Percentiles rank a stretch among this genome's conserved stretches.
These are phyloP conservation scores for Geopyxis carbonaria DNA, from an alignment of 495 filamentous ascomycete genomes.

Conservation along the genomic window DNA sequence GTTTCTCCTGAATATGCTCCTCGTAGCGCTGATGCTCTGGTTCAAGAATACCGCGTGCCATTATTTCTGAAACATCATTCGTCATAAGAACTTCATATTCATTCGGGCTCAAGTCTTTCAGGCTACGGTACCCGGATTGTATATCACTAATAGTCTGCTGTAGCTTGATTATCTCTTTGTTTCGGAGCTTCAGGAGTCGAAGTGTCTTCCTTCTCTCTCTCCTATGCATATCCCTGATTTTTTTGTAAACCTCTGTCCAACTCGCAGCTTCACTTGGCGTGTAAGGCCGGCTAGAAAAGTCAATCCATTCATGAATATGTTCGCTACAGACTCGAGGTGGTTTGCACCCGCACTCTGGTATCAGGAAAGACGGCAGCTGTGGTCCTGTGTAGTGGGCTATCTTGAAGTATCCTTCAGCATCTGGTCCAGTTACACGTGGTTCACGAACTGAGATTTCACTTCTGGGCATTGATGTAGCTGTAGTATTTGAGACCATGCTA, in stretches of 20 bases:
- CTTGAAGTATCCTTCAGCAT: no score
- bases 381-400: no score
- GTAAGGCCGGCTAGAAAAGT: no score
- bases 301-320: no score
- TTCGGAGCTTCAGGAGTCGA: neutral
- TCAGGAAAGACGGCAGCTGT: no score
- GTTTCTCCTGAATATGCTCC: neutral
- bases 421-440: neutral
- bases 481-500: no score
- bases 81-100: neutral
- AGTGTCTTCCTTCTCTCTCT: neutral
- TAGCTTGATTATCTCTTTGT: neutral
- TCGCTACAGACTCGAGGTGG: no score
- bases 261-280: no score
- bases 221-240: neutral
- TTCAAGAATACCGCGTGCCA: no score
- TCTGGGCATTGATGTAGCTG: neutral
- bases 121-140: neutral
- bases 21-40: neutral
- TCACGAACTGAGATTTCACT: neutral
- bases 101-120: neutral
- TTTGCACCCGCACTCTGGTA: no score
- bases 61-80: no score
- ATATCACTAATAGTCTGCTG: neutral
- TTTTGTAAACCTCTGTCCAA: neutral